Conservation (phyloP, 139 green algal genomes). For the Coelastrella sp. region DNA sequence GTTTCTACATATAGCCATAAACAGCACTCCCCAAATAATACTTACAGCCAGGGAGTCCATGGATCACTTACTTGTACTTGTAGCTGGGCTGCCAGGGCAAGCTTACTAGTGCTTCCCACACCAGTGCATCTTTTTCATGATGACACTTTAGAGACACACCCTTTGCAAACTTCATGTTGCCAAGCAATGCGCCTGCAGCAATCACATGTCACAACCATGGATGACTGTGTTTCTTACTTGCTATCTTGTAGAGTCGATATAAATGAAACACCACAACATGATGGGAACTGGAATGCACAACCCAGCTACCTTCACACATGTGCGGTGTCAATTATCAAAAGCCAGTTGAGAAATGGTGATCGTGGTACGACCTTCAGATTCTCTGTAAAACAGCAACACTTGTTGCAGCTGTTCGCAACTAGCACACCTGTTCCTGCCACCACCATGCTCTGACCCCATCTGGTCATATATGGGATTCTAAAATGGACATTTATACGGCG, state of each 20-base stretch:
- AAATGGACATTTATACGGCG: slow-evolving; percentile 65
- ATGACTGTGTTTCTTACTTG: no score
- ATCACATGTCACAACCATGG: background rate
- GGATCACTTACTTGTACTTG: slow-evolving; percentile 64
- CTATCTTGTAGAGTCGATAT: no score
- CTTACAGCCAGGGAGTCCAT: background rate
- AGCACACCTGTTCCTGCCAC: slow-evolving; percentile 56
- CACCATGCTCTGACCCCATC: slow-evolving; percentile 71
- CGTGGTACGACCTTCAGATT: no score
- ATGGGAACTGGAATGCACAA: no score
- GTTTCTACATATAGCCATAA: background rate
- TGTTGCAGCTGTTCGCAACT: background rate
- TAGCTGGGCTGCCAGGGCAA: slow-evolving; percentile 64
- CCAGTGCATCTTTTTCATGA: slow-evolving; percentile 68
- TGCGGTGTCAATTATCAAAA: no score
- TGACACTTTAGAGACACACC: slow-evolving; percentile 64
- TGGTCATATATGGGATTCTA: slow-evolving; percentile 63
- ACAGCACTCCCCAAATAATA: no score
- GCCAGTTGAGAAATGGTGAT: no score
- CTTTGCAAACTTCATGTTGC: slow-evolving; percentile 50
- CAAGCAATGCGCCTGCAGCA: slow-evolving; percentile 50
- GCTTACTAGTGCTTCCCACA: slow-evolving; percentile 77
- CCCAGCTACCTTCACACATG: no score
- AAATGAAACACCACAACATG: no score
- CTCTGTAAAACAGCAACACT: background rate